Base-by-base conservation (phyloP, 1,284 basidiomycete genomes). In the Austroboletus niveus region DNA sequence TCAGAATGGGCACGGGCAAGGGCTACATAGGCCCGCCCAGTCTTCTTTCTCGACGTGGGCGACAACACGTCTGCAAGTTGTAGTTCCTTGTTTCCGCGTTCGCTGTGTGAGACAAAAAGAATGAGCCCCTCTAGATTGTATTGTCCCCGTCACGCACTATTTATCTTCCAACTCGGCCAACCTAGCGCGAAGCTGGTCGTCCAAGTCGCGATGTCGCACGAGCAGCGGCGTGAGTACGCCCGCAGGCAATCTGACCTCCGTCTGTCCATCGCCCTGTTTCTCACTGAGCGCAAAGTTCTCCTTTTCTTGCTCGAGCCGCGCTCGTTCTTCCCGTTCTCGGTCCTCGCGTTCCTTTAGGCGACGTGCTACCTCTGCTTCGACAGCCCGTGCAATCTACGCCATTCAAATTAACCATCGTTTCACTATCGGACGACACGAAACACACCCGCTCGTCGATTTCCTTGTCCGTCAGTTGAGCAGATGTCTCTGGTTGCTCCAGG, bases 1-100 rank as follows among this genome's bases (percentile, higher is more conserved):
- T 87, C 83, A 4, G 85, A 85, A 65, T 87, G 84, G n/a, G 82
- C 77, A 29, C 87, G 75, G 14, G 87, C 88, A 17, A 89, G 78
- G 22, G 85, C 79, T 34, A 89, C 85, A 62, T 87, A 89, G 4
- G 87, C 85, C 22, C 85, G 73, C 11, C 87, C 87, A 0, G 82
- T 84, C 71, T 85, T 87, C 77, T 89, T 89, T 65, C 79, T 80
- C 8, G 85, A 85, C 24, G 79, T 72, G 4, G 87, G 86, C 5
- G 86, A 87, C 48, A 89, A 69, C 5, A 78, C 77, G 58, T 80
- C 79, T 11, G 80, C 79, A 15, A 83, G 72, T 47, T 81, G 76
- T 9, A 74, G 65, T 51, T 87, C 85, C 61, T 79, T 79, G 60
- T 74, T 79, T 8, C 78, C 77, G 56, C 76, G 75, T 60, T 85